Evolutionary conservation across 1,139 yeast species (phyloP), one percentile per base, ranked within the genome.

Genomic region (Yamadazyma friedrichii): DNA sequence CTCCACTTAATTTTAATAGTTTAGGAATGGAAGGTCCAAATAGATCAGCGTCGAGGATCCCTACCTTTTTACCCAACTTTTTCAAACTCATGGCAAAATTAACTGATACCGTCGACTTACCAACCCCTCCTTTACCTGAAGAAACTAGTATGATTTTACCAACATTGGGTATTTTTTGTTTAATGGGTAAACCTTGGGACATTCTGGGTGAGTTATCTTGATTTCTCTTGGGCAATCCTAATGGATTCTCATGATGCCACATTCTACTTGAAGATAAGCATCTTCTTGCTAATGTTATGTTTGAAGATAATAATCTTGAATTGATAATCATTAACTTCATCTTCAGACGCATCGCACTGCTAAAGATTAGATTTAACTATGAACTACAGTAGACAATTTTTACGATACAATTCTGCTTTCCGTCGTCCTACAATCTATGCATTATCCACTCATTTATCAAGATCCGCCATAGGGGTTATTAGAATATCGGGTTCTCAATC

Each of bases 1-100:
- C 88, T 0, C 88, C 91, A 1, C 67, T 52, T 13, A 86, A 65
- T 25, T 78, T 77, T 61, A 88, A 67, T 48, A 88, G 64, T 47
- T 79, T 80, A 0, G 96, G 96, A 2, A 85, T 61, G 0, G 89
- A 82, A 0, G 96, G 96, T 0, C 96, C 96, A 62, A 87, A 88
- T 8, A 88, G 71, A 59, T 88, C 96, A 0, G 84, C 87, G 58
- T 88, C 96, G 11, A 88, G 67, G 2, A 88, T 58, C 0, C 95
- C 96, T 0, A 81, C 83, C 27, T 70, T 71, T 34, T 76, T 65
- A 1, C 88, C 88, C 27, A 66, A 56, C 24, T 66, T 57, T 29
- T 76, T 76, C 40, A 88, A 58, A 0, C 88, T 77, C 39, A 84
- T 55, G 0, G 95, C 94, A 11, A 84, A 53, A 50, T 88, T 88